Base-by-base conservation (phyloP, 805 yeast species). In the Saccharomycopsis babjevae region DNA sequence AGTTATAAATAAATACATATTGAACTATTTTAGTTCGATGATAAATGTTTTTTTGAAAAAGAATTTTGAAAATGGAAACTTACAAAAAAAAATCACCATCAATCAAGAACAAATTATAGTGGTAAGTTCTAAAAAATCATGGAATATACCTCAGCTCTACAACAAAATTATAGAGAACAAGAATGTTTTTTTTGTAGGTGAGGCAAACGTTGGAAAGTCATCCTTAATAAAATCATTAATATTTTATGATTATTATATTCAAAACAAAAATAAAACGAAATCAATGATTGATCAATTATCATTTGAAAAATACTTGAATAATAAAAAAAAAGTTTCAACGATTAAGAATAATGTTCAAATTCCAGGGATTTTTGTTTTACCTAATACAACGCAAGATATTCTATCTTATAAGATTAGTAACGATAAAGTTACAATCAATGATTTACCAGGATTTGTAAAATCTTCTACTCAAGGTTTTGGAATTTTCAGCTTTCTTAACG, bases 191-290 rank as follows among this genome's bases (percentile, higher is more conserved):
- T 70, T 88, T 36, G 72, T 87, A 22, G 96, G 96, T 0, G 78
- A 77, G 62, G 83, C 86, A 11, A 88, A 88, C 67, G 77, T 81
- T 15, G 96, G 96, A 0, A 88, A 88, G 68, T 83, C 89, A 1
- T 77, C 86, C 1, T 65, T 88, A 42, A 75, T 86, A 0, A 80
- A 78, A 65, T 67, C 82, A 20, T 64, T 86, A 20, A 63, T 80
- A 78, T 28, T 30, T 7, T 57, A 58, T 54, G 62, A 61, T 40
- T 56, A 39, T 20, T 59, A 28, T 28, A 13, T 50, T 34, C 46
- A 30, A 13, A 50, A 34, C 22, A 55, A 56, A 32, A 32, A 34
- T 10, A 57, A 43, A 50, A 36, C 28, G 36, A 30, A 34, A n/a
- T 25, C 18, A 15, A 43, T 13, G 11, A 30, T 36, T 15, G 32